phyloP scores from a whole-genome alignment of 352 stramenopile genomes.

The Pythium scleroteichum region DNA sequence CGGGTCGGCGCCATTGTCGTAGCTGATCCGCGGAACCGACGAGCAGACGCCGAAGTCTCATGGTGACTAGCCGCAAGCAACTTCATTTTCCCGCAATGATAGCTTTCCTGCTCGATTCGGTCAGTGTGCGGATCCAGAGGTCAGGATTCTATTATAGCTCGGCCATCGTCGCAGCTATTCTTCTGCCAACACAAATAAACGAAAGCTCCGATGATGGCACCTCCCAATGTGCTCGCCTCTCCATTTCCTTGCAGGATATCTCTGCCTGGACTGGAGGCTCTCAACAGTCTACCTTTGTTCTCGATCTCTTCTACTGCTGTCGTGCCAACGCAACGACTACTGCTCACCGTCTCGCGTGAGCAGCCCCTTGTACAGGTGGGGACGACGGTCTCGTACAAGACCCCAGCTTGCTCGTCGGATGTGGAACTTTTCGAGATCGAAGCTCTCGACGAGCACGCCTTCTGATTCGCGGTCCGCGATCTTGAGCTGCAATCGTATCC shows the following conservation, averaged over 20 bases:
- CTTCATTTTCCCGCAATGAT: background rate
- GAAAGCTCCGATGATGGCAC: background rate
- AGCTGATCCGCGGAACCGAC: background rate
- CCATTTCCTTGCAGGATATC: too few relatives aligned
- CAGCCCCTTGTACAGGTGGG: constrained; percentile 79
- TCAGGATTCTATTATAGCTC: too few relatives aligned
- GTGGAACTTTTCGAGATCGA: constrained; percentile 86
- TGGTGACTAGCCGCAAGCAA: constrained; percentile 6
- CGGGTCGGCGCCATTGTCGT: constrained; percentile 38
- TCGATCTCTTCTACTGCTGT: too few relatives aligned
- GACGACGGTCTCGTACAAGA: constrained; percentile 84
- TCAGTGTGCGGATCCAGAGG: too few relatives aligned
- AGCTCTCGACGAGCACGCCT: constrained; percentile 85
- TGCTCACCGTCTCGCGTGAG: constrained; percentile 76
- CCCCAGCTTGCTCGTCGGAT: constrained; percentile 86
- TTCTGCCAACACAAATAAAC: background rate
- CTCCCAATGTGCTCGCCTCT: background rate
- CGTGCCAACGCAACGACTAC: background rate
- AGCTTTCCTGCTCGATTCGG: background rate
- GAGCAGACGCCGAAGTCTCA: constrained; percentile 2
- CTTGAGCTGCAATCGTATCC: constrained; percentile 58
- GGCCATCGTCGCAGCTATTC: too few relatives aligned
- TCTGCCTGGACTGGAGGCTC: too few relatives aligned
- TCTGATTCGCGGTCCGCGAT: constrained; percentile 86
- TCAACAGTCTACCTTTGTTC: too few relatives aligned